Conservation (phyloP, 345 rosid genomes). For the Euphorbia tirucalli region DNA sequence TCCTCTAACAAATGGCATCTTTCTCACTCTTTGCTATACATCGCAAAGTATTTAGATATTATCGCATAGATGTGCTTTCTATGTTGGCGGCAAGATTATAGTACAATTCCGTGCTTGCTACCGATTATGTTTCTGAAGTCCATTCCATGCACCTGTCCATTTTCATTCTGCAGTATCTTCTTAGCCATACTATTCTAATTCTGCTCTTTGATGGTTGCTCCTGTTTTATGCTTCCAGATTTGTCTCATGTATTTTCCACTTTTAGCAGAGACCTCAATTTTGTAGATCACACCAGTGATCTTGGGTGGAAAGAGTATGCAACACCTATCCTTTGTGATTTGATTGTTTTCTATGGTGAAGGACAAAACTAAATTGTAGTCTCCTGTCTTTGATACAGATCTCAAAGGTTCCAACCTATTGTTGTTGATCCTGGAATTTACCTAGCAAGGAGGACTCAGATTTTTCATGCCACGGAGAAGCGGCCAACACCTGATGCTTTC, state of each 20-base stretch:
- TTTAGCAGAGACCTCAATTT: conserved; percentile 81
- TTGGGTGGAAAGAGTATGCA: conserved; percentile 98
- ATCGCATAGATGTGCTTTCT: background rate
- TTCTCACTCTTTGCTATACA: background rate
- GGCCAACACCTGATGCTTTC: conserved; percentile 78
- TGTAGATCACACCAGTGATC: conserved; percentile 90
- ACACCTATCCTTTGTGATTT: conserved; percentile 9
- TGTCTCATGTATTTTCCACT: conserved; percentile 77
- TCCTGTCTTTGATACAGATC: conserved; percentile 41
- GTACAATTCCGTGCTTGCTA: background rate
- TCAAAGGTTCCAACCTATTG: conserved; percentile 79
- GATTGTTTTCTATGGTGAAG: background rate
- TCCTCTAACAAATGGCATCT: background rate
- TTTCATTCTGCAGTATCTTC: background rate
- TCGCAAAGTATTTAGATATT: background rate
- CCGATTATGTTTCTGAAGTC: background rate
- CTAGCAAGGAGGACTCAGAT: conserved; percentile 84
- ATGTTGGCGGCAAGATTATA: background rate
- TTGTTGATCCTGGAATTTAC: conserved; percentile 90
- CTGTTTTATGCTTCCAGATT: conserved; percentile 51
- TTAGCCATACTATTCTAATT: background rate
- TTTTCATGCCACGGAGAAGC: conserved; percentile 78
- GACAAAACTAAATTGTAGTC: conserved; percentile 17
- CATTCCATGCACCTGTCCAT: background rate
- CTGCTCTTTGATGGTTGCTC: conserved; percentile 15